Evolutionary conservation across 306 rosid species (phyloP).

Genomic region (Malus sylvestris): DNA sequence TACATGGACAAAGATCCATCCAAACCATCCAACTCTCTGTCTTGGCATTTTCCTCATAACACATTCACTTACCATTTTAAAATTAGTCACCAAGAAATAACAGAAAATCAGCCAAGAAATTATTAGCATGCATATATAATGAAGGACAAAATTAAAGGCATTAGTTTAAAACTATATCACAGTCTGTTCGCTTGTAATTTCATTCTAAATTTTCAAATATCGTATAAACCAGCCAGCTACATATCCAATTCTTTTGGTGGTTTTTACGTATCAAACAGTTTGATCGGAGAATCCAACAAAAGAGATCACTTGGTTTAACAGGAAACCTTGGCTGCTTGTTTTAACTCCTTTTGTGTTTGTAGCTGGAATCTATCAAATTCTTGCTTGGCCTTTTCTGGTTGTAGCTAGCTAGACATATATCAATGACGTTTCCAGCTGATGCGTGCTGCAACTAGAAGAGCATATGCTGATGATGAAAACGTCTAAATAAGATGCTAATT

Average conservation of each 20-base stretch:
- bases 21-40: background rate
- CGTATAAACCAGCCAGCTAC: background rate
- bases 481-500: too few relatives aligned
- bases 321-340: constrained; percentile 2
- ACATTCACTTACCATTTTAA: background rate
- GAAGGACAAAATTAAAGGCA: background rate
- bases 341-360: background rate
- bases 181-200: background rate
- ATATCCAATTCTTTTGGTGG: constrained; percentile 4
- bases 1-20: background rate
- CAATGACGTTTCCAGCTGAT: constrained; percentile 5
- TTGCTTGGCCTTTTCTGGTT: background rate
- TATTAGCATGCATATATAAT: background rate
- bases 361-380: constrained; percentile 6
- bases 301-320: background rate
- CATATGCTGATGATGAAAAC: background rate
- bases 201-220: too few relatives aligned
- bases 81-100: constrained; percentile 1
- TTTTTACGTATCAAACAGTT: background rate
- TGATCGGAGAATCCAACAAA: constrained; percentile 2
- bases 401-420: background rate
- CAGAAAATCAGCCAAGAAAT: background rate
- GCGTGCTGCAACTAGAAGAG: background rate
- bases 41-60: constrained; percentile 1
- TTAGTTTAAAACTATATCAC: background rate